These are phyloP conservation scores for Diaporthe sp. DNA, from an alignment of 2,329 filamentous ascomycete genomes.

Conservation along the genomic window DNA sequence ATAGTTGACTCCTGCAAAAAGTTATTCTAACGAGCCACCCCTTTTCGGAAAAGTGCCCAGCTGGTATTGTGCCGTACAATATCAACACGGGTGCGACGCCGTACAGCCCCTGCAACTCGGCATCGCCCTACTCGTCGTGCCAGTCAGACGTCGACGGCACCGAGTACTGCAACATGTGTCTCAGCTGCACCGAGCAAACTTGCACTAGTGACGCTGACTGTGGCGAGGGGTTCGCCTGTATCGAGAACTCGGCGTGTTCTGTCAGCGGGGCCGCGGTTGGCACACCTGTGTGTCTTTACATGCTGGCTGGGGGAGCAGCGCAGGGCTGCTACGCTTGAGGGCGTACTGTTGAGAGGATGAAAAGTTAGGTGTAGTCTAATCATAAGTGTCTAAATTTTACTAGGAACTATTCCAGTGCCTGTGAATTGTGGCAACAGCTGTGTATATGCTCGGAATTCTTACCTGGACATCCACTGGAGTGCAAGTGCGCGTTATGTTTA, in stretches of 20 bases:
- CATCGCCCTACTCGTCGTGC: slow-evolving; percentile 31
- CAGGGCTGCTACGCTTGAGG: slow-evolving; percentile 36
- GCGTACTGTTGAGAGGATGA: background rate
- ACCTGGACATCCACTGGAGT: no score
- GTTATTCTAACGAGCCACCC: background rate
- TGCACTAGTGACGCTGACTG: slow-evolving; percentile 38
- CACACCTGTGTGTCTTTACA: slow-evolving; percentile 39
- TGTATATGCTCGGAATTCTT: no score
- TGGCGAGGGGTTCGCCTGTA: slow-evolving; percentile 36
- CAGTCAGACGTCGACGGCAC: slow-evolving; percentile 39
- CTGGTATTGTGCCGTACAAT: slow-evolving; percentile 39
- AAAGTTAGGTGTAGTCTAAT: background rate
- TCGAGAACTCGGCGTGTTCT: slow-evolving; percentile 38
- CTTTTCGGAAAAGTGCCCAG: slow-evolving; percentile 31
- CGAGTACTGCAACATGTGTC: slow-evolving; percentile 40
- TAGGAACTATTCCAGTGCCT: background rate
- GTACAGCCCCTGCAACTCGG: slow-evolving; percentile 39
- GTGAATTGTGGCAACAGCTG: no score
- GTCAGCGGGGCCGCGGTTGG: slow-evolving; percentile 28
- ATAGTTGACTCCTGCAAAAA: background rate
- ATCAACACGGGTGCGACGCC: slow-evolving; percentile 33
- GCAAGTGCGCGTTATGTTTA: no score
- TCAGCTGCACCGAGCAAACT: slow-evolving; percentile 25
- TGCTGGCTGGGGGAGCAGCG: slow-evolving; percentile 33
- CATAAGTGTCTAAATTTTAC: background rate